Evolutionary conservation across 1,284 basidiomycete species (phyloP), one percentile per base, ranked within the genome.

Genomic region (Moniliella sp.): DNA sequence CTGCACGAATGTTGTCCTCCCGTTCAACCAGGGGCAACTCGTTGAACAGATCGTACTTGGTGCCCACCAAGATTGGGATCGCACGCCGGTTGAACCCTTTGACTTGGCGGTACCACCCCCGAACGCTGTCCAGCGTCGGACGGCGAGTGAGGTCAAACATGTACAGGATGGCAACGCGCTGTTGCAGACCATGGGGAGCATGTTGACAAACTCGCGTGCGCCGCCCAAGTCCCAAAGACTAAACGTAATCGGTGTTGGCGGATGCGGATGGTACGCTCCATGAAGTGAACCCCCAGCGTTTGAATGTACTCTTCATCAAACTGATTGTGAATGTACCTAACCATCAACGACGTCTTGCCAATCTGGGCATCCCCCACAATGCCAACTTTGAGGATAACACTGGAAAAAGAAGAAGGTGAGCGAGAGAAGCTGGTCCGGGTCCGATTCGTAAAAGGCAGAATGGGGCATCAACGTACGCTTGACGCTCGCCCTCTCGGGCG

Each of bases 301-400:
- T 94, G 88, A 62, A 94, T 93, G 65, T 94, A 94, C 65, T 94
- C 86, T 67, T 93, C 86, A 65, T 68, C 67, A 35, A 43, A 45
- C 18, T 18, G 46, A 10, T 42, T 43, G 31, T 47, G 45, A 32
- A 50, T 44, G 30, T 50, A 45, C 67, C 88, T 86, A 57, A 91
- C 84, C 84, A 93, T 93, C 57, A 93, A 69, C 63, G 78, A 81
- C 40, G 86, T 93, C 70, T 93, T 93, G 48, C 86, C 86, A 56
- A 94, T 93, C 66, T 93, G 84, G 50, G 83, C 83, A 67, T 97
- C 88, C 32, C 88, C 88, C 23, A 97, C 82, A 86, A 94, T 93
- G 36, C 86, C 86, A 33, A 94, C 86, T 64, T 97, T 91, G 64
- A 91, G 77, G 36, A 88, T 80, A 51, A 93, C 81, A 31, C 46